A percentile compares a stretch with the other conserved stretches of the same genome.
Conservation (phyloP, 495 filamentous ascomycete species). For the Recurvomyces mirabilis region DNA sequence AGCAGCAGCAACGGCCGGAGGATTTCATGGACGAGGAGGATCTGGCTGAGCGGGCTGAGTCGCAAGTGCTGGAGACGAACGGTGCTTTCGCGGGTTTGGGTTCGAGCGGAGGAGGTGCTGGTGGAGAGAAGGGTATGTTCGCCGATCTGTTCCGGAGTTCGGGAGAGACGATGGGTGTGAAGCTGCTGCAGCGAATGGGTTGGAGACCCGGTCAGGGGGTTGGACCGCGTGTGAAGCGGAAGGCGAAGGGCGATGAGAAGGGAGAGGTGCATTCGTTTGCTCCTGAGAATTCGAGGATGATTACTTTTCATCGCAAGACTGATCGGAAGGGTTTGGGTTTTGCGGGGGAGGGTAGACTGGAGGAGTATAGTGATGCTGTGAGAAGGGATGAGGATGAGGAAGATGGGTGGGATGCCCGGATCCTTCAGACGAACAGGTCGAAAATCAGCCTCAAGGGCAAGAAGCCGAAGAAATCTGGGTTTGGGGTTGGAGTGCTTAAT, state of each 20-base stretch:
- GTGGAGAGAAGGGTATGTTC: constrained; percentile 44
- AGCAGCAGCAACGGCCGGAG: constrained; percentile 50
- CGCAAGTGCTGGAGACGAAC: constrained; percentile 57
- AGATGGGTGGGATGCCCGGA: constrained; percentile 14
- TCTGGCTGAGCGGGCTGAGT: constrained; percentile 73
- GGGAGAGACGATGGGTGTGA: constrained; percentile 83
- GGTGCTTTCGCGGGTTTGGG: constrained; percentile 69
- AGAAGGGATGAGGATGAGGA: constrained; percentile 8
- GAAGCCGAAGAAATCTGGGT: constrained; percentile 40
- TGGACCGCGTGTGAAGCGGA: constrained; percentile 74
- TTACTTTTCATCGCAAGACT: constrained; percentile 62
- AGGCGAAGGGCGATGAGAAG: constrained; percentile 53
- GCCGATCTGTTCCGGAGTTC: constrained; percentile 64
- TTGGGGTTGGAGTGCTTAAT: constrained; percentile 84
- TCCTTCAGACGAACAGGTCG: constrained; percentile 9
- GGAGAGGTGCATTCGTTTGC: constrained; percentile 61
- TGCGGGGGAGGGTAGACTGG: constrained; percentile 51
- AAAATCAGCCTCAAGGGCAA: constrained; percentile 12
- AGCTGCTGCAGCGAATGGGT: constrained; percentile 83
- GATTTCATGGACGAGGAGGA: constrained; percentile 99
- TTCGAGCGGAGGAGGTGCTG: constrained; percentile 44
- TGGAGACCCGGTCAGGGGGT: constrained; percentile 92
- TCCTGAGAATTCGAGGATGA: constrained; percentile 71
- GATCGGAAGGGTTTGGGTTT: constrained; percentile 78
- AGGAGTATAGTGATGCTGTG: constrained; percentile 9